Evolutionary conservation across 2,329 filamentous ascomycete genomes (phyloP).

Genomic region (Alternaria solani): DNA sequence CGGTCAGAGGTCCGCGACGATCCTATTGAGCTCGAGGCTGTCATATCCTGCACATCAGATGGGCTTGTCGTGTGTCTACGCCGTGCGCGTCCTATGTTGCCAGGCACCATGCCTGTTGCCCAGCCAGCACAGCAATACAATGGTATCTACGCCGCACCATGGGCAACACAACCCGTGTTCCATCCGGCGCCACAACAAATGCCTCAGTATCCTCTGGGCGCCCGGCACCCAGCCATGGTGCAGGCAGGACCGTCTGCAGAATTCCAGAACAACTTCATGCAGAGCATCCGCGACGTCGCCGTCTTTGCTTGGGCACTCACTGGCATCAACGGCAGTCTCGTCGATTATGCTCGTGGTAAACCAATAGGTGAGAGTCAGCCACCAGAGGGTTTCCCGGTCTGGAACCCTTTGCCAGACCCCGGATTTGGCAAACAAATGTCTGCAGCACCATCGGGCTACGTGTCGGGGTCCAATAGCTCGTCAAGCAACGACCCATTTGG

Average conservation of each 20-base stretch:
- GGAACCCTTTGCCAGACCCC: constrained; percentile 53
- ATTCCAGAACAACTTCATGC: constrained; percentile 70
- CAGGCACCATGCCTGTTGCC: constrained; percentile 45
- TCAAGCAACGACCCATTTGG: constrained; percentile 46
- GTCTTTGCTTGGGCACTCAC: constrained; percentile 87
- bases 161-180: constrained; percentile 73
- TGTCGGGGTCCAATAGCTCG: constrained; percentile 42
- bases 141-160: constrained; percentile 80
- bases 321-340: constrained; percentile 79
- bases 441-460: constrained; percentile 46
- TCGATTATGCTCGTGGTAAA: constrained; percentile 68
- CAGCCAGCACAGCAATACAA: constrained; percentile 38
- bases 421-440: constrained; percentile 30
- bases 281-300: constrained; percentile 81
- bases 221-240: constrained; percentile 52
- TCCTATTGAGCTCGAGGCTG: constrained; percentile 79
- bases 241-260: constrained; percentile 57
- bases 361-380: constrained; percentile 71
- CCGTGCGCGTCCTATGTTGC: constrained; percentile 74
- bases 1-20: constrained; percentile 39
- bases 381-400: constrained; percentile 66
- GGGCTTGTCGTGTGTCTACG: constrained; percentile 83
- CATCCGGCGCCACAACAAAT: constrained; percentile 51
- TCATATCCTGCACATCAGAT: constrained; percentile 91
- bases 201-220: constrained; percentile 46